phyloP scores from a whole-genome alignment of 495 filamentous ascomycete genomes.

The Lasiosphaeria ovina region DNA sequence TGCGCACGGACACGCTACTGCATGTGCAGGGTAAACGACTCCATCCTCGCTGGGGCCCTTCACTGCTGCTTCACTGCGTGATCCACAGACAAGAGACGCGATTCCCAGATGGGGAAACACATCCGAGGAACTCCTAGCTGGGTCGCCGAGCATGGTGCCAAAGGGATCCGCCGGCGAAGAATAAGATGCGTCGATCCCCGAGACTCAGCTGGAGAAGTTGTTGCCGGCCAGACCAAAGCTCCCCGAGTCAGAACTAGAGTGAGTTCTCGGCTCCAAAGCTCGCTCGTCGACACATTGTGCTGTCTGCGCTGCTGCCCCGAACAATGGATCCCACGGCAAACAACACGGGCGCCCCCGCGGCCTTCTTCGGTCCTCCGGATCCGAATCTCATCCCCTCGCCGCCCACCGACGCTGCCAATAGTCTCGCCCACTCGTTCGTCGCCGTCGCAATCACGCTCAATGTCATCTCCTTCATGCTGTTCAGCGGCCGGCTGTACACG shows the following conservation, averaged over 20 bases:
- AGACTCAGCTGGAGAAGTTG: no score
- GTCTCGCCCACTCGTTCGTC: conserved; percentile 11
- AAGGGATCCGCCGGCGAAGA: no score
- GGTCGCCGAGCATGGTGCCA: no score
- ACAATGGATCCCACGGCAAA: conserved; percentile 12
- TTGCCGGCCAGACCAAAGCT: no score
- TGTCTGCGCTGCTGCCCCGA: neutral
- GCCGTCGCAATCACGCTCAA: conserved; percentile 16
- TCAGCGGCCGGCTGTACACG: conserved; percentile 13
- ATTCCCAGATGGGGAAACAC: no score
- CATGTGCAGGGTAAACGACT: neutral
- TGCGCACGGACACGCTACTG: neutral
- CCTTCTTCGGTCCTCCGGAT: conserved; percentile 11
- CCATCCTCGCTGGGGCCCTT: neutral
- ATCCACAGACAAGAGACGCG: neutral
- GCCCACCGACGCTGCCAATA: conserved; percentile 13
- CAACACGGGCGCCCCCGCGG: conserved; percentile 1
- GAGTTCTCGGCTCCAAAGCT: no score
- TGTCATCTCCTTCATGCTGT: conserved; percentile 19
- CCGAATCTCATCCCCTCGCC: conserved; percentile 15
- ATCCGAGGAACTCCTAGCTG: no score
- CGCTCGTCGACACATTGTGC: no score
- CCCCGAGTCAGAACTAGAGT: no score
- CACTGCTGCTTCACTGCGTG: neutral
- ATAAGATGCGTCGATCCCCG: no score